These are phyloP conservation scores for Juncus effusus DNA, from an alignment of 176 grass and related monocot genomes.

Conservation along the genomic window DNA sequence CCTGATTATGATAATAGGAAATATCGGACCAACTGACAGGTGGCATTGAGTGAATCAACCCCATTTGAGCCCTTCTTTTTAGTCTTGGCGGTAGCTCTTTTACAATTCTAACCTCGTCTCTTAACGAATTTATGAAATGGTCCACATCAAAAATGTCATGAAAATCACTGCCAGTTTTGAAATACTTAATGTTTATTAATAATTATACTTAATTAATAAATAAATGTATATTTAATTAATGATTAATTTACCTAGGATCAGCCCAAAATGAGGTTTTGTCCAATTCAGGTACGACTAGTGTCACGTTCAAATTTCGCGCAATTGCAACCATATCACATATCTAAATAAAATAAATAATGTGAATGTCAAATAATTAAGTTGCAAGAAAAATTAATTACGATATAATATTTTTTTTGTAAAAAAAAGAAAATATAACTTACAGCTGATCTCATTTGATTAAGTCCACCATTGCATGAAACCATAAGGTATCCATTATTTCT, in stretches of 20 bases:
- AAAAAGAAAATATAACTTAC: conserved; percentile 39
- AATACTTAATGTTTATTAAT: conserved; percentile 6
- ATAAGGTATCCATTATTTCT: conserved; percentile 89
- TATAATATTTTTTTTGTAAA: not conserved
- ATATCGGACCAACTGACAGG: conserved; percentile 97
- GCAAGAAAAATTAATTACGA: not conserved
- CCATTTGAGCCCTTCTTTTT: conserved; percentile 51
- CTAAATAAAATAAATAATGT: conserved; percentile 37
- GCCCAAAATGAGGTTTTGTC: conserved; percentile 95
- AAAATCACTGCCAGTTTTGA: conserved; percentile 49
- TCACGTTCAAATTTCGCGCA: conserved; percentile 89
- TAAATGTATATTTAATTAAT: not conserved
- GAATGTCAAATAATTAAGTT: conserved; percentile 1
- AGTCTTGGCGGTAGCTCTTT: conserved; percentile 73
- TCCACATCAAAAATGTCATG: conserved; percentile 97
- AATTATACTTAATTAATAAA: not conserved
- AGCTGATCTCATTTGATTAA: conserved; percentile 95
- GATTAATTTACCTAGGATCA: conserved; percentile 58
- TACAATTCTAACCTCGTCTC: conserved; percentile 80
- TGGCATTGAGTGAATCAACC: conserved; percentile 70
- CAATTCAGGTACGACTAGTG: conserved; percentile 78
- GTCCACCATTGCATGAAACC: conserved; percentile 95
- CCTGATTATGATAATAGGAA: conserved; percentile 88
- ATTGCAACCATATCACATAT: conserved; percentile 98
- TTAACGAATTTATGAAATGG: conserved; percentile 88